Percentiles rank a stretch among this genome's conserved stretches.
These are phyloP conservation scores for Phanerodontia chrysosporium DNA, from an alignment of 768 basidiomycete genomes.

Conservation along the genomic window DNA sequence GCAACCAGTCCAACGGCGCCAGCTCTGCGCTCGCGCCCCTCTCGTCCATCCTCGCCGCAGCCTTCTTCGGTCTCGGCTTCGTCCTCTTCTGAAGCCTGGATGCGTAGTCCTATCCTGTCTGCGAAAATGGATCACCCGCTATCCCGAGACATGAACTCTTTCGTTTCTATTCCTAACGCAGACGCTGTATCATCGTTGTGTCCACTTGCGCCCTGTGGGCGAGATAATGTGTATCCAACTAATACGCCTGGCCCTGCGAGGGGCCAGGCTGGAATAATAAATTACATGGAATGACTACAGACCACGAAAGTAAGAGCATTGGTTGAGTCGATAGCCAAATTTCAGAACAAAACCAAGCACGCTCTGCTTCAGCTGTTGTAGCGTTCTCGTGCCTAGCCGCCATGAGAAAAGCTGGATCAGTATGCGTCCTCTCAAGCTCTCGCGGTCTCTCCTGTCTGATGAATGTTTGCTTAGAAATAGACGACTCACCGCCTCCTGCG, in stretches of 20 bases:
- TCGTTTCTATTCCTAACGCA: not conserved
- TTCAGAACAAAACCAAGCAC: not conserved
- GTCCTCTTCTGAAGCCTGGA: conserved; percentile 16
- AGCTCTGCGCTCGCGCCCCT: not conserved
- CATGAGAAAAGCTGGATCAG: conserved; percentile 5
- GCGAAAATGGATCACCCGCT: not conserved
- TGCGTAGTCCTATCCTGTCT: not conserved
- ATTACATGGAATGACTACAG: not conserved
- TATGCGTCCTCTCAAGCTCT: not conserved
- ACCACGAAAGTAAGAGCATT: not conserved
- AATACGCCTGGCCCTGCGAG: not conserved
- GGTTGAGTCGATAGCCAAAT: not conserved
- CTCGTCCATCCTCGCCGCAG: not conserved
- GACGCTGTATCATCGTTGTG: conserved; percentile 1
- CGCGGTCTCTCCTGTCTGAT: not conserved
- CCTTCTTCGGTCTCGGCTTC: not conserved
- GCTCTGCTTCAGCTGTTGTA: conserved; percentile 11
- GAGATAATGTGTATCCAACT: not conserved
- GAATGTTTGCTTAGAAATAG: not conserved
- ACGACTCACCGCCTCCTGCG: conserved; percentile 26
- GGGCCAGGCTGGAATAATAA: not conserved
- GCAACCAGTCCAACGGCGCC: conserved; percentile 3
- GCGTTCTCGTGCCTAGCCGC: conserved; percentile 13
- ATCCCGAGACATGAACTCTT: not conserved
- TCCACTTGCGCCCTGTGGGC: not conserved